phyloP scores from a whole-genome alignment of 1,284 basidiomycete species.

The Kwoniella shivajii region DNA sequence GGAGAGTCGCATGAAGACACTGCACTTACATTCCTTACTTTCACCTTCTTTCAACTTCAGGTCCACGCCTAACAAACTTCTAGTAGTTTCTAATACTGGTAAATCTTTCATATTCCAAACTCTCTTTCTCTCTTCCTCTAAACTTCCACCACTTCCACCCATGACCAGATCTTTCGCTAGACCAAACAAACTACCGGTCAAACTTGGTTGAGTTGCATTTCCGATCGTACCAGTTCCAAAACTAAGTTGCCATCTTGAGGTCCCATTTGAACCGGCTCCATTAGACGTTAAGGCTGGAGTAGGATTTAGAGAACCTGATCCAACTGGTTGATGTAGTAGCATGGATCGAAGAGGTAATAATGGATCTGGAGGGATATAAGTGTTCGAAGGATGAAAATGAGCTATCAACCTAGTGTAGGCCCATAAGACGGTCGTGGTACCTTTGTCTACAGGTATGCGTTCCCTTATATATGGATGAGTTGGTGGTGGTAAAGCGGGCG shows the following conservation, averaged over 20 bases:
- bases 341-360: conserved; percentile 51
- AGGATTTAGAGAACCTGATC: conserved; percentile 43
- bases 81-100: conserved; percentile 50
- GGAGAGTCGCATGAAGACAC: not conserved
- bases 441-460: conserved; percentile 22
- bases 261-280: not conserved
- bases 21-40: conserved; percentile 45
- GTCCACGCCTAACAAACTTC: conserved; percentile 51
- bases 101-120: conserved; percentile 54
- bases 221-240: conserved; percentile 53
- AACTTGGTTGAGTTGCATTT: conserved; percentile 44
- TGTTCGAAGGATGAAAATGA: conserved; percentile 50
- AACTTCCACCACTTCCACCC: conserved; percentile 44
- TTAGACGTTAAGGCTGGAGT: not conserved
- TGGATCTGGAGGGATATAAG: conserved; percentile 54
- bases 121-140: conserved; percentile 52
- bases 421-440: conserved; percentile 50
- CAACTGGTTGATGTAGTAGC: conserved; percentile 53
- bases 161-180: conserved; percentile 50
- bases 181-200: conserved; percentile 53
- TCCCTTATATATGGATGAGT: conserved; percentile 34
- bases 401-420: conserved; percentile 51
- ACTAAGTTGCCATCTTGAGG: conserved; percentile 44
- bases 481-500: conserved; percentile 25
- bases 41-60: conserved; percentile 46